phyloP scores from a whole-genome alignment of 2,329 filamentous ascomycete species.

The Xylaria sp. region DNA sequence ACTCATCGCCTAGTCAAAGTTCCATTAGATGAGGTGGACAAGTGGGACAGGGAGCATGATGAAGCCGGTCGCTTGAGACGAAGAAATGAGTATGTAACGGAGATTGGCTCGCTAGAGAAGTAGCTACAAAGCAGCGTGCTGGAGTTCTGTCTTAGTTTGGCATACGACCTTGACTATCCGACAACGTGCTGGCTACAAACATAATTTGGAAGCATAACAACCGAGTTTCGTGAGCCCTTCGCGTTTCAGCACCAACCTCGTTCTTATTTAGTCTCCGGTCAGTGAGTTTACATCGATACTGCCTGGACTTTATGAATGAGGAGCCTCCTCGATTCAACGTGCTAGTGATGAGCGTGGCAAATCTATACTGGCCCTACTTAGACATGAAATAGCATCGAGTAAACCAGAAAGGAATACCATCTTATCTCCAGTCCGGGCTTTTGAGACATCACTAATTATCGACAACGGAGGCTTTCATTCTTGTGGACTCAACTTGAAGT shows the following conservation, averaged over 20 bases:
- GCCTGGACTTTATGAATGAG: not conserved
- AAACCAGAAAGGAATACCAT: not conserved
- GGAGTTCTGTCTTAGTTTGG: not conserved
- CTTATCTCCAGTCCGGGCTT: not conserved
- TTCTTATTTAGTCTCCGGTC: not conserved
- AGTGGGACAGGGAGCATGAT: slow-evolving; percentile 70
- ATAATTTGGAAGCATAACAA: not conserved
- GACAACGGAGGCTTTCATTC: not conserved
- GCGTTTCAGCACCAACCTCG: not conserved
- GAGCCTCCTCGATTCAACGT: not conserved
- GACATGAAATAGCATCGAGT: not conserved
- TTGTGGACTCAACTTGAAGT: not conserved
- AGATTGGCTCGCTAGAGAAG: slow-evolving; percentile 20
- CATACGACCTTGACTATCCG: not conserved
- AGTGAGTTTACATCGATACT: not conserved
- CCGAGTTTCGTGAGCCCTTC: not conserved
- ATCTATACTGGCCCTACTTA: too few relatives aligned
- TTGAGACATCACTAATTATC: not conserved
- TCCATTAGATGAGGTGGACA: slow-evolving; percentile 57
- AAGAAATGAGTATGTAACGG: slow-evolving; percentile 3
- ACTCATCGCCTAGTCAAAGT: slow-evolving; percentile 64
- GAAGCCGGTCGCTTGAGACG: slow-evolving; percentile 51
- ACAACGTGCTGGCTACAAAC: not conserved
- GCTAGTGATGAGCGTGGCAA: not conserved
- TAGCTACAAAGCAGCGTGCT: not conserved